A percentile compares a stretch with the other conserved stretches of the same genome.
phyloP scores from a whole-genome alignment of 208 protist genomes.

The Kentomonas sorsogonicus region DNA sequence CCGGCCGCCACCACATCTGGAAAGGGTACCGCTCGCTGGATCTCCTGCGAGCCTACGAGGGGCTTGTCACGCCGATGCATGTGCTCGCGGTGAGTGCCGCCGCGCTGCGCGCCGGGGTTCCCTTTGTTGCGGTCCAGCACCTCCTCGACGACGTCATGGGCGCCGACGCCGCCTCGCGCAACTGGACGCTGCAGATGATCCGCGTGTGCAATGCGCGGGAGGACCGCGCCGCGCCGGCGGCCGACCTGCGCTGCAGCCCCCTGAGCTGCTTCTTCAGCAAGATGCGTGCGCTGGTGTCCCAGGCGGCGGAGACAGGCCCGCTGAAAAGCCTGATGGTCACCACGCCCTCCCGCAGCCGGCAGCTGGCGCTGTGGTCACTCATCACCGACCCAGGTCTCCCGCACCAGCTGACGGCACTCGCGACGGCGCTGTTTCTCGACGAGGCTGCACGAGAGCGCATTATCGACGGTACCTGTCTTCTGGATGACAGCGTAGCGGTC shows the following conservation, averaged over 20 bases:
- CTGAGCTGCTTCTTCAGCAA: neutral
- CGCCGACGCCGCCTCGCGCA: neutral
- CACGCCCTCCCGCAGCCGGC: neutral
- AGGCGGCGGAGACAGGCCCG: neutral
- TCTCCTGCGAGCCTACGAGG: slow-evolving; percentile 23
- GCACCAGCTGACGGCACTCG: neutral
- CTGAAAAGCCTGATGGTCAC: neutral
- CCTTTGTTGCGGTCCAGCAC: slow-evolving; percentile 40
- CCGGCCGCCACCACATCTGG: slow-evolving; percentile 23
- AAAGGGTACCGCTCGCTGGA: slow-evolving; percentile 58
- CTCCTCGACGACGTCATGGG: neutral
- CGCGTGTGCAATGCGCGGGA: neutral
- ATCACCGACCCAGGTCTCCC: neutral
- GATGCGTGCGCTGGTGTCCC: neutral
- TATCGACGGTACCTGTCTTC: too few relatives aligned
- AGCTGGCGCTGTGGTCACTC: neutral
- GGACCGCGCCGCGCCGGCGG: too few relatives aligned
- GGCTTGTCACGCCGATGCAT: slow-evolving; percentile 29
- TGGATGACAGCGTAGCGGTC: too few relatives aligned
- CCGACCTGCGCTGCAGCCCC: neutral
- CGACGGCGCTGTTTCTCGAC: neutral
- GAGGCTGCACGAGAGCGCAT: too few relatives aligned
- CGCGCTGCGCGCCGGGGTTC: slow-evolving; percentile 44
- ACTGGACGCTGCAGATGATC: neutral
- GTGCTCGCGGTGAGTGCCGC: slow-evolving; percentile 37